These are phyloP conservation scores for Trichothecium sympodiale DNA, from an alignment of 2,329 filamentous ascomycete species.

Conservation along the genomic window DNA sequence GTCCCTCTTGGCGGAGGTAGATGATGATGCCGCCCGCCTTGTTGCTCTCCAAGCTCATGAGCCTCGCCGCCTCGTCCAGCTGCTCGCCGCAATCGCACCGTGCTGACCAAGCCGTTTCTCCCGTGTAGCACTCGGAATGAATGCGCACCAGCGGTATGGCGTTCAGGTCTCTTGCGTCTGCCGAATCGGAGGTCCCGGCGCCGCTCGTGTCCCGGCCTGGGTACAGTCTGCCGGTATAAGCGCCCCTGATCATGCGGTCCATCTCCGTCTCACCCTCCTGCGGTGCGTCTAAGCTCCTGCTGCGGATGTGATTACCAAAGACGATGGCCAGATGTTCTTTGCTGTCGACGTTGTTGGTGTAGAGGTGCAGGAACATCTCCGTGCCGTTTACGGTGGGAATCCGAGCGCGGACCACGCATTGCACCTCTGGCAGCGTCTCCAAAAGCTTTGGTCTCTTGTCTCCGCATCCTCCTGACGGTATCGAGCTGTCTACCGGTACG, in stretches of 20 bases:
- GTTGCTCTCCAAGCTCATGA: slow-evolving; percentile 68
- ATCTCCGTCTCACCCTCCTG: slow-evolving; percentile 72
- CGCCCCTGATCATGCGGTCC: slow-evolving; percentile 87
- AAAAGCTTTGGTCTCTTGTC: slow-evolving; percentile 61
- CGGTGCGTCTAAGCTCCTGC: slow-evolving; percentile 57
- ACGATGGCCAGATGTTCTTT: slow-evolving; percentile 98
- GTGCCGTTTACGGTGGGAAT: slow-evolving; percentile 87
- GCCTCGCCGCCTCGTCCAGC: slow-evolving; percentile 83
- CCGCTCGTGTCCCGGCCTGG: slow-evolving; percentile 69
- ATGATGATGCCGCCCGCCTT: slow-evolving; percentile 77
- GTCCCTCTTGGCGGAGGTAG: slow-evolving; percentile 90
- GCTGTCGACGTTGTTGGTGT: slow-evolving; percentile 82
- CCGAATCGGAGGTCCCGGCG: slow-evolving; percentile 2
- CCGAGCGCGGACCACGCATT: slow-evolving; percentile 85
- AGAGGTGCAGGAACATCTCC: slow-evolving; percentile 95
- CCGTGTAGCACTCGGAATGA: slow-evolving; percentile 96
- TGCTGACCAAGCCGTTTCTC: slow-evolving; percentile 96
- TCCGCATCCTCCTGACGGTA: slow-evolving; percentile 47
- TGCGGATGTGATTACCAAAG: slow-evolving; percentile 78
- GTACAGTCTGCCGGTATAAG: slow-evolving; percentile 79
- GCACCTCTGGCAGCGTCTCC: slow-evolving; percentile 68
- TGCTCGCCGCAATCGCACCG: slow-evolving; percentile 97
- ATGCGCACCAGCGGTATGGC: slow-evolving; percentile 70
- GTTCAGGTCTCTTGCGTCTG: slow-evolving; percentile 1
- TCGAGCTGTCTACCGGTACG: slow-evolving; percentile 49